Evolutionary conservation across 768 basidiomycete species (phyloP), one percentile per base, ranked within the genome.

Genomic region (Boletus subparvulus): DNA sequence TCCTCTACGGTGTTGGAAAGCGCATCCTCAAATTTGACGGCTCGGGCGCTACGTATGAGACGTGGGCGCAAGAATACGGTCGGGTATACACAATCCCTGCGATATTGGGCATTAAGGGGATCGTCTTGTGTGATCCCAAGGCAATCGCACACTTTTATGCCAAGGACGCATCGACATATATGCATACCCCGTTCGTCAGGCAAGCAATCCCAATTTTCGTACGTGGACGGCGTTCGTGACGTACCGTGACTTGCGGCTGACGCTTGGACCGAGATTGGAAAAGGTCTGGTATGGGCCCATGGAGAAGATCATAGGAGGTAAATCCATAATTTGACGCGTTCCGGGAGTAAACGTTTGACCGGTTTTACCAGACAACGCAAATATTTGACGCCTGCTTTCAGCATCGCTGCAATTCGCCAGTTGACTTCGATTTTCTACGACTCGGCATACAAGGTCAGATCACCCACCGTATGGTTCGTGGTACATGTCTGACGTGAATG

Each of bases 231-330:
- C 3, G 0, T 4, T 37, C 6, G n/a, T 3, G 12, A 3, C 3
- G 9, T 55, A n/a, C 26, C 24, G 21, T 21, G 21, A 21, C 21
- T 21, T 44, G 45, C 26, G 17, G 4, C 26, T 55, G 28, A 61
- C 49, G 14, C n/a, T 7, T 26, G 28, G 1, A 17, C n/a, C 11
- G 0, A 65, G 56, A 16, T 47, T 8, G 75, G 77, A 1, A 67
- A 61, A 17, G 74, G 74, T 4, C 43, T 78, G 2, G 6, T 68
- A 6, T 61, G 56, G 65, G 47, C 65, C 1, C 69, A 77, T 36
- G 75, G 77, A 9, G 80, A 82, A 17, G 71, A 70, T 58, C 82
- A 83, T 48, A 72, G 66, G 44, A 72, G 80, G 80, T 78, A 48
- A 9, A n/a, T 52, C 12, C 21, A 32, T 28, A 10, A 6, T 21